Conservation (phyloP, 176 grass and related monocot species). For the Triticum aestivum region DNA sequence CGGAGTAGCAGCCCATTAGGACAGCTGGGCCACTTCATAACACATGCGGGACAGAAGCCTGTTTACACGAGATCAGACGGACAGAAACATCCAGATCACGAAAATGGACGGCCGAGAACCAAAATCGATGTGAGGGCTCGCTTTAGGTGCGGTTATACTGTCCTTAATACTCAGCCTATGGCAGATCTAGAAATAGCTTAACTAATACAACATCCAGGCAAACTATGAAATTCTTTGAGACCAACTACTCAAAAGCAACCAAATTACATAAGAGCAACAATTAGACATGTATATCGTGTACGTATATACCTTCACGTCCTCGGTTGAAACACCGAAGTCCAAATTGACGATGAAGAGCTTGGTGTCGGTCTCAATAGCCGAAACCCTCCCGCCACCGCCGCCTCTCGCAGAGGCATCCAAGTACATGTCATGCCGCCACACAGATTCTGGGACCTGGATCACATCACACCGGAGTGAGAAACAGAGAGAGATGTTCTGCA, state of each 20-base stretch:
- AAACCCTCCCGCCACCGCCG: constrained; percentile 46
- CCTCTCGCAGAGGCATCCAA: constrained; percentile 30
- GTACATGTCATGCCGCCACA: constrained; percentile 89
- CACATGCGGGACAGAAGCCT: too few relatives aligned
- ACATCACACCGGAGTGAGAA: too few relatives aligned
- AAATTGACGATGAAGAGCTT: constrained; percentile 92
- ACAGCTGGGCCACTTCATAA: too few relatives aligned
- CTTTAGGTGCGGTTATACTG: too few relatives aligned
- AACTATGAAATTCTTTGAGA: not conserved
- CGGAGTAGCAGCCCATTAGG: too few relatives aligned
- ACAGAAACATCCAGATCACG: too few relatives aligned
- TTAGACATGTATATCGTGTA: not conserved
- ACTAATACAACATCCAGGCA: not conserved
- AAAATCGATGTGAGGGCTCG: too few relatives aligned
- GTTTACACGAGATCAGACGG: too few relatives aligned
- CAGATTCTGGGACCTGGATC: not conserved
- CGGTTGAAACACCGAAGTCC: constrained; percentile 79
- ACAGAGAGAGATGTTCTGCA: too few relatives aligned
- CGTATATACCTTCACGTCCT: constrained; percentile 79
- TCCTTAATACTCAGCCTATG: not conserved
- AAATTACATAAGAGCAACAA: not conserved
- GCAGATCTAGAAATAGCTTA: constrained; percentile 22
- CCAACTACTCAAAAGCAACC: not conserved
- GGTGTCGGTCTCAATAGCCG: constrained; percentile 75
- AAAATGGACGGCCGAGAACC: too few relatives aligned